Base-by-base conservation (phyloP, 2,329 filamentous ascomycete genomes). In the Emydomyces testavorans region DNA sequence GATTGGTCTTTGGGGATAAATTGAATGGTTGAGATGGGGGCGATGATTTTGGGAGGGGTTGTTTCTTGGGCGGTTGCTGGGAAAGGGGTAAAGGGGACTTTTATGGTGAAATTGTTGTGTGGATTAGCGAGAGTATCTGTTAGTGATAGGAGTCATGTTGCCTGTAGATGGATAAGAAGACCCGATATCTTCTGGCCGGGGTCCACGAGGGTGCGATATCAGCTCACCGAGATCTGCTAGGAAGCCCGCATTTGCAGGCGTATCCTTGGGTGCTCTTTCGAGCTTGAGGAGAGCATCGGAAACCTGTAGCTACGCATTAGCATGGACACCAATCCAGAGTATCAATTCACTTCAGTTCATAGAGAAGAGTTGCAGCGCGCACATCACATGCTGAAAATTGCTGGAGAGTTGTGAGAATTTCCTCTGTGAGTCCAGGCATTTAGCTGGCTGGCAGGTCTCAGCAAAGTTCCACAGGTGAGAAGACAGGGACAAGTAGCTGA, bases 201-300 rank as follows among this genome's bases (percentile, higher is more conserved):
- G n/a, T n/a, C n/a, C n/a, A n/a, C n/a, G n/a, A n/a, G n/a, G n/a
- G n/a, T n/a, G n/a, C n/a, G n/a, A n/a, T n/a, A 11, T 21, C 15
- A 43, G 23, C 60, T 55, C 61, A 79, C 76, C 60, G 45, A 80
- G 70, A 60, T 86, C 81, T 31, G 78, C 69, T 31, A 88, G 65
- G 59, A 79, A 80, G 46, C 84, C 83, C 21, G 79, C 81, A 39
- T 76, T 73, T 8, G 79, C 72, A 6, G 81, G 74, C 16, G 55
- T 52, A 8, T 64, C 65, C 21, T 57, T 46, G 4, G 60, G 54
- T 3, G 56, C 52, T 38, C 65, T 65, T 50, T 81, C 75, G 40
- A 88, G 71, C 58, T 82, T 84, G 48, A 85, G 71, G 1, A 88
- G 73, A 4, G 82, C 82, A 62, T 88, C 83, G 8, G 83, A 84